Conservation (phyloP, 1,284 basidiomycete genomes). For the Trichosporon sp. region DNA sequence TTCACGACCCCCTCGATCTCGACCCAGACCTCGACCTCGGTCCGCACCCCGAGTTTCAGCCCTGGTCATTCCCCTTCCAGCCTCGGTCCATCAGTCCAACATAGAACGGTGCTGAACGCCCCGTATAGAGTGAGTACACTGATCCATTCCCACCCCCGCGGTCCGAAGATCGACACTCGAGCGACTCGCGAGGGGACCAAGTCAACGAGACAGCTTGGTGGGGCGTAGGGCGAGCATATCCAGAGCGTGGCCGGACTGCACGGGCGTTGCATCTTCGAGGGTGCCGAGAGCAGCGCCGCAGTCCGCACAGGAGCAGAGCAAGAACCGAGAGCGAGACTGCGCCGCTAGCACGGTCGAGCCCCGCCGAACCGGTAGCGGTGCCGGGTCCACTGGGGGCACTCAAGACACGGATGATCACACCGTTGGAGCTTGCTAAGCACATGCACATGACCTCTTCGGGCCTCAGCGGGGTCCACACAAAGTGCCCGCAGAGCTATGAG, state of each 20-base stretch:
- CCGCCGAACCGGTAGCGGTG: not conserved
- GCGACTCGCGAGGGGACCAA: too few species aligned
- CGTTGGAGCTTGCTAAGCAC: too few species aligned
- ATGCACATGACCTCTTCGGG: too few species aligned
- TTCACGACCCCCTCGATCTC: not conserved
- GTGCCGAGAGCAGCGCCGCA: too few species aligned
- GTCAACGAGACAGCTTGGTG: not conserved
- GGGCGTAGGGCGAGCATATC: not conserved
- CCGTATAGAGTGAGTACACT: slow-evolving; percentile 13
- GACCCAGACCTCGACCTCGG: too few species aligned
- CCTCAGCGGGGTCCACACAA: too few species aligned
- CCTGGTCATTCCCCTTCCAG: not conserved
- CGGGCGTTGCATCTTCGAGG: not conserved
- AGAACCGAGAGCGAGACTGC: not conserved
- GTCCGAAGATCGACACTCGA: too few species aligned
- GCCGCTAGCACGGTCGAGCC: not conserved
- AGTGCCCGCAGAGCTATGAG: too few species aligned
- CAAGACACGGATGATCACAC: too few species aligned
- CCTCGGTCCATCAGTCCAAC: not conserved
- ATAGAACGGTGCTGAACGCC: not conserved
- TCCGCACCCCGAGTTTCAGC: too few species aligned
- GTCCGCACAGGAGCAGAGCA: too few species aligned
- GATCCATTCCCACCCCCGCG: not conserved
- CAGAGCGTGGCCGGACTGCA: not conserved
- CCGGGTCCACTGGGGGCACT: too few species aligned